Conservation (phyloP, 2,329 filamentous ascomycete genomes). For the Penicillium sp. region DNA sequence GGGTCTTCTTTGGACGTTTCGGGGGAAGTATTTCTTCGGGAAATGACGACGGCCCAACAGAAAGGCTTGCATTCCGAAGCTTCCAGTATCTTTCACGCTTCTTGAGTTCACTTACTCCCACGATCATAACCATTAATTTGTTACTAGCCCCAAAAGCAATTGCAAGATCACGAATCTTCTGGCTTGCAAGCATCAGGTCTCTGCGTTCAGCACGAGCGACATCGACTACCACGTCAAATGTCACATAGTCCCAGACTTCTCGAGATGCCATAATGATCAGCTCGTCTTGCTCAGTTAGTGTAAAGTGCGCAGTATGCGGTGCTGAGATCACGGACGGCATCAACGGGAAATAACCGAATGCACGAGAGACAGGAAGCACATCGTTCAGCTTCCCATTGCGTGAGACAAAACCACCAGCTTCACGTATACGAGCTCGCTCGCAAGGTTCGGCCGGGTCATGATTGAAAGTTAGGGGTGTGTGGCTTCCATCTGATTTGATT, state of each 20-base stretch:
- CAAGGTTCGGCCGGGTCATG: conserved; percentile 85
- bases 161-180: conserved; percentile 89
- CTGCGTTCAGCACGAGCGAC: conserved; percentile 79
- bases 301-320: conserved; percentile 74
- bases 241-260: conserved; percentile 93
- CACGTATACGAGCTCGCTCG: conserved; percentile 84
- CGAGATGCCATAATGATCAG: conserved; percentile 87
- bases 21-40: conserved; percentile 59
- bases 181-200: conserved; percentile 90
- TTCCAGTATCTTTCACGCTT: conserved; percentile 61
- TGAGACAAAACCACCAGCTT: conserved; percentile 93
- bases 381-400: conserved; percentile 93
- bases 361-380: conserved; percentile 81
- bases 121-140: conserved; percentile 99
- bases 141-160: conserved; percentile 91
- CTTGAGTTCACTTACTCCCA: conserved; percentile 87
- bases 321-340: conserved; percentile 92
- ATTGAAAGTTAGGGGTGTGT: conserved; percentile 80
- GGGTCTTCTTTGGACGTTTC: conserved; percentile 59
- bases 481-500: conserved; percentile 80
- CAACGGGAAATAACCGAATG: conserved; percentile 90
- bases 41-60: conserved; percentile 65
- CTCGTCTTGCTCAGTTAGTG: conserved; percentile 82
- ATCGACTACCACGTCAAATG: conserved; percentile 85
- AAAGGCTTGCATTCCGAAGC: neutral